Conservation (phyloP, 2,329 filamentous ascomycete genomes). For the Scedosporium apiospermum region DNA sequence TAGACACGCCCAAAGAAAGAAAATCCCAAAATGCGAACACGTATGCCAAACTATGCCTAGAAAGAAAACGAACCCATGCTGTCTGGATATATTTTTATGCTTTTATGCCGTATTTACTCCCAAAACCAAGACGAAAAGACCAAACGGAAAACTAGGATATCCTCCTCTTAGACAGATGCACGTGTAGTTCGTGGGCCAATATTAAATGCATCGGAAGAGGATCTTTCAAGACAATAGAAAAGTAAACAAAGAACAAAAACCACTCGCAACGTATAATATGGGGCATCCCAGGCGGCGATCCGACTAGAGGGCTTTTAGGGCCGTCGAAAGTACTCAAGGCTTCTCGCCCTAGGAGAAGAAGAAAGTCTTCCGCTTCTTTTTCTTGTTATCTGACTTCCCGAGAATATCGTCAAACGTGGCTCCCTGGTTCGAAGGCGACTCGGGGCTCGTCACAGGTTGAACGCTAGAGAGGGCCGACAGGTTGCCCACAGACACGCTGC, state of each 20-base stretch:
- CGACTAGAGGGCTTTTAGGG: background rate
- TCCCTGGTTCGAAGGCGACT: conserved; percentile 18
- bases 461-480: conserved; percentile 18
- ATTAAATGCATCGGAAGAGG: background rate
- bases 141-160: background rate
- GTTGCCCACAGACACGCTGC: conserved; percentile 26
- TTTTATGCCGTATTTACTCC: background rate
- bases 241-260: background rate
- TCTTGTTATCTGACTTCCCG: conserved; percentile 21
- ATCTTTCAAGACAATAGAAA: background rate
- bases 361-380: conserved; percentile 33
- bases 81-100: background rate
- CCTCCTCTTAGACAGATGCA: background rate
- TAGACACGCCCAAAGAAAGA: background rate
- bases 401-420: conserved; percentile 42
- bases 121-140: background rate
- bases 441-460: conserved; percentile 11
- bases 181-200: background rate
- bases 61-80: background rate
- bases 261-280: background rate
- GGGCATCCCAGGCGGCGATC: too few relatives aligned
- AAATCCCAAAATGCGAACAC: background rate
- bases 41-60: background rate
- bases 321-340: background rate
- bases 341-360: conserved; percentile 12